phyloP scores from a whole-genome alignment of 768 basidiomycete genomes.

The Lentinula guzmanii region DNA sequence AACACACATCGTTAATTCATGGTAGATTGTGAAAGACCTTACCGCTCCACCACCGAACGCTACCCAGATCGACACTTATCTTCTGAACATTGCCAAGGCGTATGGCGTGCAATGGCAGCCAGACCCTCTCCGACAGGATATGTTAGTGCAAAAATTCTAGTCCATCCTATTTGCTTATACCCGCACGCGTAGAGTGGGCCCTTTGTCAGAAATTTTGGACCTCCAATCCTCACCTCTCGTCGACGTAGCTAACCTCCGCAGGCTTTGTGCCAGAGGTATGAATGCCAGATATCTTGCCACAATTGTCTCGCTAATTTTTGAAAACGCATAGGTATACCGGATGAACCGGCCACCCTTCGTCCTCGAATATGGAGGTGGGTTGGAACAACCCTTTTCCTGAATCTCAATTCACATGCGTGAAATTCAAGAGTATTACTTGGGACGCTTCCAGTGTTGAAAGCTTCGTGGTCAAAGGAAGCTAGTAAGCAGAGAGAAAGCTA shows the following conservation, averaged over 20 bases:
- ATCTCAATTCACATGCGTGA: conserved; percentile 6
- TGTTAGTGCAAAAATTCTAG: conserved; percentile 33
- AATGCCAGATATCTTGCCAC: not conserved
- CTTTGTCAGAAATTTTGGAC: conserved; percentile 59
- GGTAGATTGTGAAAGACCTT: conserved; percentile 47
- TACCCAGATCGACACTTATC: conserved; percentile 46
- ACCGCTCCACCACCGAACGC: conserved; percentile 51
- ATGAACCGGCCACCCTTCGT: conserved; percentile 69
- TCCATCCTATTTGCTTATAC: conserved; percentile 6
- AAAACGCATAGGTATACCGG: conserved; percentile 53
- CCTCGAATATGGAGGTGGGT: conserved; percentile 75
- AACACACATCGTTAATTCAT: not conserved
- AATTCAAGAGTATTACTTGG: conserved; percentile 53
- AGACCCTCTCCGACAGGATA: conserved; percentile 52
- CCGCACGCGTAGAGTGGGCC: conserved; percentile 33
- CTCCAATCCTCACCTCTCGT: conserved; percentile 40
- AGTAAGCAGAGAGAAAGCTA: conserved; percentile 62
- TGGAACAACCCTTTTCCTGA: not conserved
- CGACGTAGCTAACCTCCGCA: conserved; percentile 50
- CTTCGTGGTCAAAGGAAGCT: conserved; percentile 52
- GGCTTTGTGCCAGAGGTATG: conserved; percentile 58
- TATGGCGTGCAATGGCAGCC: conserved; percentile 58
- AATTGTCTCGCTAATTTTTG: not conserved
- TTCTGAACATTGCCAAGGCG: conserved; percentile 46
- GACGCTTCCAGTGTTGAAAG: conserved; percentile 50